Percentiles rank a stretch among this genome's conserved stretches.
Evolutionary conservation across 805 yeast species (phyloP).

Genomic region (Spathaspora arborariae): DNA sequence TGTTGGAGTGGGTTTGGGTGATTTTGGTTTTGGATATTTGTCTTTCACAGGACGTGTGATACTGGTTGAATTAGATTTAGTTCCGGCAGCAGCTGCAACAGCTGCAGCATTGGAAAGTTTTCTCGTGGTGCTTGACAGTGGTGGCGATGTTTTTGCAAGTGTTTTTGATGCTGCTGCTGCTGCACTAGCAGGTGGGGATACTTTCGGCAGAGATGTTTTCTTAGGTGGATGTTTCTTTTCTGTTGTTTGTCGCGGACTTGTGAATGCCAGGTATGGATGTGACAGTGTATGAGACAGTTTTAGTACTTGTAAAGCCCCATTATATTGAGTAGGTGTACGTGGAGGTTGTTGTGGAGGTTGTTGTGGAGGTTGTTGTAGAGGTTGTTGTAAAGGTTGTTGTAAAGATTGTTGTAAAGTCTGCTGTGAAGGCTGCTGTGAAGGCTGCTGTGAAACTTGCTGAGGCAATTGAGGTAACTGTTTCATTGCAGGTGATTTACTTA

Average conservation of each 20-base stretch:
- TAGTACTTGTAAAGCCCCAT: not conserved
- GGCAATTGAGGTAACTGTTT: no score
- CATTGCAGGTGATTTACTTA: no score
- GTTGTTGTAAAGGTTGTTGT: conserved; percentile 5
- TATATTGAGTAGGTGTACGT: not conserved
- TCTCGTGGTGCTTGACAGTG: not conserved
- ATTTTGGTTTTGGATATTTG: not conserved
- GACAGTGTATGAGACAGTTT: not conserved
- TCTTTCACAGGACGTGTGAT: not conserved
- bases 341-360: not conserved
- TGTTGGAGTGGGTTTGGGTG: not conserved
- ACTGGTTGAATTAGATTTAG: not conserved
- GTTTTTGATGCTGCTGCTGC: not conserved
- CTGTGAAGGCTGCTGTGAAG: no score
- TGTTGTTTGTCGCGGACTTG: not conserved
- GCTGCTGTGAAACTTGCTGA: no score
- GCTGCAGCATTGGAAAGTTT: conserved; percentile 1
- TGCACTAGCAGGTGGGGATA: not conserved
- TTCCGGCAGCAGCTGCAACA: conserved; percentile 1
- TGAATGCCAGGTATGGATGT: not conserved
- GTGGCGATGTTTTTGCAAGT: not conserved
- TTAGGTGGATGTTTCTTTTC: not conserved
- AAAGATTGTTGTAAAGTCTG: no score
- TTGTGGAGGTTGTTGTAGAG: not conserved
- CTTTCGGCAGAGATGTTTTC: not conserved